Percentiles rank a stretch among this genome's conserved stretches.
These are phyloP conservation scores for Neoboletus magnificus DNA, from an alignment of 768 basidiomycete genomes.

Conservation along the genomic window DNA sequence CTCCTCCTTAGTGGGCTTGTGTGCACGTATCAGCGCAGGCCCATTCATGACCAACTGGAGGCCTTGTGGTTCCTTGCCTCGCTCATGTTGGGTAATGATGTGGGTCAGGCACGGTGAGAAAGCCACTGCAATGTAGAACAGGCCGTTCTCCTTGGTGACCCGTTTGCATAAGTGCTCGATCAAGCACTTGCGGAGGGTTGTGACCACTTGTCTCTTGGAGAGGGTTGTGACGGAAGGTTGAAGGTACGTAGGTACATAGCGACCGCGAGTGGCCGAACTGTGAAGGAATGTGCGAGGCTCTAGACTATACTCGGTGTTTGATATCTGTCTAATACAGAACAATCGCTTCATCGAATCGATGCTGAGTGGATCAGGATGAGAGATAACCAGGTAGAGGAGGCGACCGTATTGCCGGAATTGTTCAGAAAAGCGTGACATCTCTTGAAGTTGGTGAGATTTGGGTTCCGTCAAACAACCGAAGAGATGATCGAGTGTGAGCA, in stretches of 20 bases:
- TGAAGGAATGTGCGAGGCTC: slow-evolving; percentile 7
- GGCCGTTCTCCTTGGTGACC: slow-evolving; percentile 32
- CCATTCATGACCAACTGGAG: no score
- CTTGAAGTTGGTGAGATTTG: slow-evolving; percentile 19
- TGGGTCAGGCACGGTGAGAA: slow-evolving; percentile 40
- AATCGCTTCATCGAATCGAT: slow-evolving; percentile 28
- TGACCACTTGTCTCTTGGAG: slow-evolving; percentile 22
- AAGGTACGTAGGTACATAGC: neutral
- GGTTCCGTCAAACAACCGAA: slow-evolving; percentile 12
- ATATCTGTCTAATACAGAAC: slow-evolving; percentile 7
- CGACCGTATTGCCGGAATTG: slow-evolving; percentile 1
- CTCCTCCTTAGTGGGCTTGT: slow-evolving; percentile 27
- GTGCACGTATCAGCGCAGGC: slow-evolving; percentile 12
- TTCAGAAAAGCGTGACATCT: slow-evolving; percentile 1
- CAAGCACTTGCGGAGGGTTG: slow-evolving; percentile 23
- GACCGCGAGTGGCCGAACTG: neutral
- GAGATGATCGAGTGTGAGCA: slow-evolving; percentile 7
- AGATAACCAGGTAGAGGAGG: slow-evolving; percentile 1
- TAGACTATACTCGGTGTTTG: slow-evolving; percentile 5
- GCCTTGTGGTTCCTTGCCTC: no score
- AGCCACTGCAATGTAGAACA: slow-evolving; percentile 27
- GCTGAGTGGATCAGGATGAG: neutral
- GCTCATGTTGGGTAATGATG: slow-evolving; percentile 1
- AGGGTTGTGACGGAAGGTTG: slow-evolving; percentile 10
- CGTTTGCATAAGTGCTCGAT: slow-evolving; percentile 22